These are phyloP conservation scores for Dendrostoma leiphaemia DNA, from an alignment of 2,329 filamentous ascomycete genomes.

Conservation along the genomic window DNA sequence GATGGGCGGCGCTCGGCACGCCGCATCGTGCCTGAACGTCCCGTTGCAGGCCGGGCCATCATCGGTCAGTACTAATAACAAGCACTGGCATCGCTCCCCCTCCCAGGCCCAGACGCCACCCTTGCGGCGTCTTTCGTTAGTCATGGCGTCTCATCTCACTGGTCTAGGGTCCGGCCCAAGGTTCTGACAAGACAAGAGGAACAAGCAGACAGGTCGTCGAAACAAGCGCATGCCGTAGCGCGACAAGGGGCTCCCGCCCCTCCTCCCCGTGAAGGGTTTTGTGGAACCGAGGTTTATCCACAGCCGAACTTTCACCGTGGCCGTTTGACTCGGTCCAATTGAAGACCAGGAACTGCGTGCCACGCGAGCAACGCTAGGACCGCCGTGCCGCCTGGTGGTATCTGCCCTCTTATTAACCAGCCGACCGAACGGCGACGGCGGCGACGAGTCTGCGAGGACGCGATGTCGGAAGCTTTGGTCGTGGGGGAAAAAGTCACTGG, in stretches of 20 bases:
- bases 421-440: background rate
- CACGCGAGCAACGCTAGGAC: slow-evolving; percentile 8
- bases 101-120: no score
- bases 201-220: no score
- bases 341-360: background rate
- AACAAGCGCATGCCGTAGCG: background rate
- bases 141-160: no score
- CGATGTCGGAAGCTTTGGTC: background rate
- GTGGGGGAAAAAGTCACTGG: background rate
- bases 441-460: no score
- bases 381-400: slow-evolving; percentile 9
- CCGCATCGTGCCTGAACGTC: background rate
- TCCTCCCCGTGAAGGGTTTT: background rate
- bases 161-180: no score
- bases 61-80: background rate
- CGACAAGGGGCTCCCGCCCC: no score
- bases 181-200: no score
- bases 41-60: background rate
- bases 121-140: no score
- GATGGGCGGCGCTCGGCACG: background rate
- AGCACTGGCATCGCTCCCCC: no score
- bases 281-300: slow-evolving; percentile 16
- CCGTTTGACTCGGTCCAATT: background rate
- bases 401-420: background rate
- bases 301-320: slow-evolving; percentile 15